Conservation (phyloP, 1,284 basidiomycete species). For the Vanrija sp. region DNA sequence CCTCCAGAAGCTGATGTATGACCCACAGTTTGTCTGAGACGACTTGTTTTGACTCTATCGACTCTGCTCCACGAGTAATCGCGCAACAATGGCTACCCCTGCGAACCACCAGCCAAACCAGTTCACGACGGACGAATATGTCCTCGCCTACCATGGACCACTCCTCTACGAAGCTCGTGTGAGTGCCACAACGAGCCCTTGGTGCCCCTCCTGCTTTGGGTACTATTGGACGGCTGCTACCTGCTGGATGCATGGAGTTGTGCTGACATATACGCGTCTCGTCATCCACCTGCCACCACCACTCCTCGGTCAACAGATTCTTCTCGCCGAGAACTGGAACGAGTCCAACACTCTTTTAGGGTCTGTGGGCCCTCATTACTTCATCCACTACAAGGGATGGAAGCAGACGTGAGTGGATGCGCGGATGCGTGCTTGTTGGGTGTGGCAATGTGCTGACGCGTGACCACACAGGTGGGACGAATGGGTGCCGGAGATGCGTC, state of each 20-base stretch:
- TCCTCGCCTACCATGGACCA: conserved; percentile 90
- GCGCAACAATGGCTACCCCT: conserved; percentile 16
- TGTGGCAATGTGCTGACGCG: neutral
- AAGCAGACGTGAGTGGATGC: conserved; percentile 79
- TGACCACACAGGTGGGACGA: conserved; percentile 81
- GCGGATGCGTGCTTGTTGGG: neutral
- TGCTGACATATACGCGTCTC: conserved; percentile 18
- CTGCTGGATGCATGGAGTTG: neutral
- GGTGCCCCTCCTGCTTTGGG: too few relatives aligned
- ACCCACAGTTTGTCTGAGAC: neutral
- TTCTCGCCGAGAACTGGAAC: conserved; percentile 73
- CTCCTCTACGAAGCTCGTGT: conserved; percentile 91
- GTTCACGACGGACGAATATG: conserved; percentile 63
- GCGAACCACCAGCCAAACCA: conserved; percentile 27
- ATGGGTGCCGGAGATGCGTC: conserved; percentile 80
- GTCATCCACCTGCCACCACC: neutral
- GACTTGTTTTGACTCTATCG: neutral
- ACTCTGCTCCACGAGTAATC: neutral
- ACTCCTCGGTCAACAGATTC: conserved; percentile 52
- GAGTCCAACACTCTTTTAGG: conserved; percentile 66
- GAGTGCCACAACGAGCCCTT: conserved; percentile 23
- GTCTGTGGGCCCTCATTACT: conserved; percentile 73
- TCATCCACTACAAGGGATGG: conserved; percentile 99
- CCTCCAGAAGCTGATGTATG: neutral
- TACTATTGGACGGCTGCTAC: too few relatives aligned